Evolutionary conservation across 805 yeast species (phyloP).

Genomic region (Scheffersomyces ergatensis): DNA sequence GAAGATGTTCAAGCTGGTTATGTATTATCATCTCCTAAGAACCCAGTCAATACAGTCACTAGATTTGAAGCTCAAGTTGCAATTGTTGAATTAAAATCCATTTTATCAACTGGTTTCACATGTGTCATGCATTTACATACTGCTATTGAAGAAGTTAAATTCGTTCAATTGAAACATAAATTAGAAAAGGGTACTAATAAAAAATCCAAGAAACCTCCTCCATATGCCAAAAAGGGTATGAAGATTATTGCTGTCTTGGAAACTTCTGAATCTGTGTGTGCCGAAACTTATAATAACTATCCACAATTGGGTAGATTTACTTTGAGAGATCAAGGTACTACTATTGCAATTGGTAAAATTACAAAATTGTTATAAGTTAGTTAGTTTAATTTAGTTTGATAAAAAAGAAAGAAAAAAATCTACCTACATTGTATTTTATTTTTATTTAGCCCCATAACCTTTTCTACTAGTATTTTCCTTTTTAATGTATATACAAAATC

Average conservation of each 20-base stretch:
- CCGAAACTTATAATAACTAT: slow-evolving; percentile 87
- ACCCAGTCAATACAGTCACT: slow-evolving; percentile 89
- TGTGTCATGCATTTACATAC: slow-evolving; percentile 99
- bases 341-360: slow-evolving; percentile 98
- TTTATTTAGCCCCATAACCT: neutral
- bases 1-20: slow-evolving; percentile 92
- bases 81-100: slow-evolving; percentile 92
- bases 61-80: slow-evolving; percentile 95
- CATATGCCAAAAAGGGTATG: slow-evolving; percentile 98
- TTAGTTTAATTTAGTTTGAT: too few relatives aligned
- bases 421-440: neutral
- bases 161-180: slow-evolving; percentile 82
- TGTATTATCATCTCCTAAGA: slow-evolving; percentile 79
- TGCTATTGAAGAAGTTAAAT: slow-evolving; percentile 91
- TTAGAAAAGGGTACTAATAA: slow-evolving; percentile 96
- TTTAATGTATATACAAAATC: neutral
- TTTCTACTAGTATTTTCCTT: too few relatives aligned
- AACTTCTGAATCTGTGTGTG: slow-evolving; percentile 83
- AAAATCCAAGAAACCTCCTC: slow-evolving; percentile 94
- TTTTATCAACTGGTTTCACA: slow-evolving; percentile 90
- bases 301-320: slow-evolving; percentile 98
- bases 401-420: too few relatives aligned
- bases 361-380: slow-evolving; percentile 67
- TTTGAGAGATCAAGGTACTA: slow-evolving; percentile 96
- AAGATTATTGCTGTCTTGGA: slow-evolving; percentile 92